Evolutionary conservation across 805 yeast species (phyloP), one percentile per base, ranked within the genome.

Genomic region (Ogataea paradorogensis): DNA sequence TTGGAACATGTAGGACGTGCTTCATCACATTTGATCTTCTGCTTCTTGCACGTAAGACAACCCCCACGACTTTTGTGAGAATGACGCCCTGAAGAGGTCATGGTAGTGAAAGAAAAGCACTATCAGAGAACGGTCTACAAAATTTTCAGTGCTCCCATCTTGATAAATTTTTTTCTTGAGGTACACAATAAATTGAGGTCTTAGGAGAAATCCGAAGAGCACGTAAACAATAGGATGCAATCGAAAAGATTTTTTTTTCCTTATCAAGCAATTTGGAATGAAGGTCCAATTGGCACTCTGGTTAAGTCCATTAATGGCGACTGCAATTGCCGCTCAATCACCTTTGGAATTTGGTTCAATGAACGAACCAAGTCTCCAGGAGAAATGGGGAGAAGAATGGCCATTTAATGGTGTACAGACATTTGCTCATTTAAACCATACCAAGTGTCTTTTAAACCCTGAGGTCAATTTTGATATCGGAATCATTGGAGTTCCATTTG

Each of bases 311-410:
- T 18, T 18, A 6, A 11, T 23, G 3, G 10, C 7, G 9, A 5
- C 25, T 4, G 25, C 25, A 23, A 7, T 23, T 23, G 25, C 3
- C n/a, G 25, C 25, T 9, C 25, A 23, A 9, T 9, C 10, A 4
- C 25, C 25, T 11, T 9, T 23, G 25, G n/a, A 9, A 11, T 23
- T 23, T 9, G 9, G 10, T 23, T 23, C 25, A 23, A 23, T 9
- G n/a, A 11, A 23, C 7, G 15, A 38, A 14, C 71, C 75, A 1
- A 52, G 71, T 5, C 62, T 83, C n/a, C 67, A 75, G 23, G 75
- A 78, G 9, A 63, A 76, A 44, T 84, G 93, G 93, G 90, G 84
- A 4, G 71, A 70, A 31, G 78, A 74, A 29, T 83, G 90, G 90
- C 84, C 84, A 6, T 80, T 79, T 50, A 73, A 73, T 43, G 87